Evolutionary conservation across 495 filamentous ascomycete genomes (phyloP).

Genomic region (Aspergillus haitiensis): DNA sequence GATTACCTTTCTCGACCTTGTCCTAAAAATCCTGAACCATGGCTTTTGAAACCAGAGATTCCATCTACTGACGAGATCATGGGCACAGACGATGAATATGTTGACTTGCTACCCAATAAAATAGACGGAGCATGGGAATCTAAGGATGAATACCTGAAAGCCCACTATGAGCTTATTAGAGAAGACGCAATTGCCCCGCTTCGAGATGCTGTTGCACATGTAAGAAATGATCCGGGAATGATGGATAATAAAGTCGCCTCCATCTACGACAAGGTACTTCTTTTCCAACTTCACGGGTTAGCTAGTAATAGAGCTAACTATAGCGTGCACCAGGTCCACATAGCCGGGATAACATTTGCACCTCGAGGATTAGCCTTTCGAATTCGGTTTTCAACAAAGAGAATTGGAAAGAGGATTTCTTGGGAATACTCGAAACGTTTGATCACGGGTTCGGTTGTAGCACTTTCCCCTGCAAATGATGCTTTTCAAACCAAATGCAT

Average conservation of each 20-base stretch:
- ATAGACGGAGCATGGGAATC: constrained; percentile 47
- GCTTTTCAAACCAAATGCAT: constrained; percentile 65
- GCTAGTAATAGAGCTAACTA: not conserved
- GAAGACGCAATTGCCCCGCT: constrained; percentile 62
- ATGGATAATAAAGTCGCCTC: constrained; percentile 56
- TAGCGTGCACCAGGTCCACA: constrained; percentile 54
- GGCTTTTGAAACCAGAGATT: constrained; percentile 47
- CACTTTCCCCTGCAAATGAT: constrained; percentile 63
- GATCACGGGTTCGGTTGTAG: constrained; percentile 67
- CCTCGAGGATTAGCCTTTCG: constrained; percentile 62
- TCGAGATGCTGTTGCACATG: constrained; percentile 55
- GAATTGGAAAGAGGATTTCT: constrained; percentile 65
- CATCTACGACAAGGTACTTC: constrained; percentile 70
- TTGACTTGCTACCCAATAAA: constrained; percentile 38
- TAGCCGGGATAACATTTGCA: constrained; percentile 63
- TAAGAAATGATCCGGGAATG: constrained; percentile 46
- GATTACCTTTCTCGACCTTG: constrained; percentile 33
- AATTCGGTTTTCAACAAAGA: constrained; percentile 67
- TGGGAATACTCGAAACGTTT: constrained; percentile 79
- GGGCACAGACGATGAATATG: constrained; percentile 28
- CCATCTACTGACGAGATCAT: constrained; percentile 49
- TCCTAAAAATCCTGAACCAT: constrained; percentile 28
- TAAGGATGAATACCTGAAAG: constrained; percentile 55
- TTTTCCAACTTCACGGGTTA: no score
- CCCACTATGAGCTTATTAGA: constrained; percentile 66